Evolutionary conservation across 106 monocot species (phyloP), one percentile per base, ranked within the genome.

Genomic region (Dendrobium huoshanense): DNA sequence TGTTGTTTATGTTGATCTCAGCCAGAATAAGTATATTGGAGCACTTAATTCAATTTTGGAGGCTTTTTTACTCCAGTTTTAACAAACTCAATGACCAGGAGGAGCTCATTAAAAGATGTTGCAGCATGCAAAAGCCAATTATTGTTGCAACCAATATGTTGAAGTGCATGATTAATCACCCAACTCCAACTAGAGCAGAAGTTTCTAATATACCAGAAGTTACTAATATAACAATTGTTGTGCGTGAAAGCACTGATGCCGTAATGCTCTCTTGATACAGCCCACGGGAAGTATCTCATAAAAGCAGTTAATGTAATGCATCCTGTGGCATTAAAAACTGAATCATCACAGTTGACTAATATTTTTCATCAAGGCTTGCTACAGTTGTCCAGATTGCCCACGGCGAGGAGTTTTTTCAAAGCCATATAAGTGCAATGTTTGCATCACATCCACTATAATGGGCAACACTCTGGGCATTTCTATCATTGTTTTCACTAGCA

Each of bases 261-360:
- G 83, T 97, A 55, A 97, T 97, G 96, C 86, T 97, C 31, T 97
- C 96, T 5, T 94, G 96, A 55, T 89, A 97, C 96, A 80, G 94
- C 96, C 18, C 96, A 97, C 85, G 96, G 94, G 47, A 97, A 97
- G 96, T 99, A 89, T 82, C 98, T 95, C 31, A 55, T 99, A 77
- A 99, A 99, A 86, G 91, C 98, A 37, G 98, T 99, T 24, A 93
- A 88, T 85, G 95, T 99, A 77, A 99, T 99, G 98, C 98, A 99
- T 85, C 84, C 88, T 73, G 98, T 99, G 58, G 91, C 98, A 19
- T 72, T 87, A 55, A 87, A 87, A 84, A 99, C 91, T 56, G 98
- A 95, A 82, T 89, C 98, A 75, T 85, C 88, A 48, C 31, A 83
- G 10, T 81, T 83, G 68, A 75, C 76, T 79, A 82, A 51, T 41